Evolutionary conservation across 2,329 filamentous ascomycete genomes (phyloP).

Genomic region (Neofusicoccum sp.): DNA sequence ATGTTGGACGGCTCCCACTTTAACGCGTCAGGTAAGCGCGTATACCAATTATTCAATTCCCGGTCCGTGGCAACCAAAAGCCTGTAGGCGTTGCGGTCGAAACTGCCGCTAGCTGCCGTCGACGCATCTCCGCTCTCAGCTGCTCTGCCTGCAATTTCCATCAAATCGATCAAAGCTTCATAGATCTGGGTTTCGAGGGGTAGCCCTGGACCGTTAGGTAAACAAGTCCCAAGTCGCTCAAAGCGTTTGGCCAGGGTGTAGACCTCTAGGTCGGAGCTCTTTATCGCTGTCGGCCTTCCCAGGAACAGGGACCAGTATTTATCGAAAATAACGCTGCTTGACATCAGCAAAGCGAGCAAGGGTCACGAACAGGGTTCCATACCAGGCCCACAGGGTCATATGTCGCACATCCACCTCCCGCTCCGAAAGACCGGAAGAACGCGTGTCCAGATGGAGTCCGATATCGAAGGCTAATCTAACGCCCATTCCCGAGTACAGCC

Average conservation of each 20-base stretch:
- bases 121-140: slow-evolving; percentile 35
- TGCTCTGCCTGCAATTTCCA: slow-evolving; percentile 52
- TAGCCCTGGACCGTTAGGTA: slow-evolving; percentile 33
- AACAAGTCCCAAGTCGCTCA: slow-evolving; percentile 42
- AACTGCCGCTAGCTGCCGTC: slow-evolving; percentile 29
- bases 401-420: slow-evolving; percentile 44
- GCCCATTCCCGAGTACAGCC: slow-evolving; percentile 50
- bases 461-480: slow-evolving; percentile 12
- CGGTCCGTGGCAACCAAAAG: slow-evolving; percentile 53
- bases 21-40: slow-evolving; percentile 48
- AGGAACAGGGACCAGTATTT: slow-evolving; percentile 55
- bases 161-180: slow-evolving; percentile 54
- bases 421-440: slow-evolving; percentile 38
- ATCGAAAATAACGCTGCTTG: slow-evolving; percentile 18
- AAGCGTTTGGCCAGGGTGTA: slow-evolving; percentile 49
- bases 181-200: slow-evolving; percentile 45
- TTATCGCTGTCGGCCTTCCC: slow-evolving; percentile 55
- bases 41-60: slow-evolving; percentile 56
- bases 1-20: slow-evolving; percentile 38
- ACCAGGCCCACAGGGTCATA: slow-evolving; percentile 47
- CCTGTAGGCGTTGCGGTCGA: slow-evolving; percentile 50
- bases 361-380: not conserved
- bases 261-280: slow-evolving; percentile 51
- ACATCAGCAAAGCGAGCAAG: not conserved
- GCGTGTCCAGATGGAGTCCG: slow-evolving; percentile 44